phyloP scores from a whole-genome alignment of 2,329 filamentous ascomycete genomes.

The Diaporthe aspalathi region DNA sequence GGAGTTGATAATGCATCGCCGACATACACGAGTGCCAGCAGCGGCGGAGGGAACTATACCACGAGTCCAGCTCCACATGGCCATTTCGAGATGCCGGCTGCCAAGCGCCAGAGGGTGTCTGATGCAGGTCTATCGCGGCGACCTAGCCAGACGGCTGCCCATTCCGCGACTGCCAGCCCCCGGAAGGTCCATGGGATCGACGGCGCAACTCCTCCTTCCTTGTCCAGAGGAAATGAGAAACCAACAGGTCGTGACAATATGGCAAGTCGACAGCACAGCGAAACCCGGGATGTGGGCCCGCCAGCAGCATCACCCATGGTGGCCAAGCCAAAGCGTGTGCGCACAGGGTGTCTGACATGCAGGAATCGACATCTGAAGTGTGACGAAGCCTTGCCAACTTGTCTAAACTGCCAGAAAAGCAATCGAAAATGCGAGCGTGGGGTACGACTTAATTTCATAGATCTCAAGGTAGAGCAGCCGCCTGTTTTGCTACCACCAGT shows the following conservation, averaged over 20 bases:
- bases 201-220: neutral
- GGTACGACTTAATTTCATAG: slow-evolving; percentile 90
- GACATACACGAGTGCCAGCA: slow-evolving; percentile 30
- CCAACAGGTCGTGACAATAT: neutral
- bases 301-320: slow-evolving; percentile 4
- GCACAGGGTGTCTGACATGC: slow-evolving; percentile 92
- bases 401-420: slow-evolving; percentile 88
- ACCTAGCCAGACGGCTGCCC: neutral
- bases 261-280: slow-evolving; percentile 13
- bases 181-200: neutral
- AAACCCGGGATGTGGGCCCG: slow-evolving; percentile 5
- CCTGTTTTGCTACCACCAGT: slow-evolving; percentile 70
- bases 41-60: slow-evolving; percentile 32
- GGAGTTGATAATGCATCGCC: slow-evolving; percentile 33
- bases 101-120: slow-evolving; percentile 37
- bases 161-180: slow-evolving; percentile 3
- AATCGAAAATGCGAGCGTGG: slow-evolving; percentile 87
- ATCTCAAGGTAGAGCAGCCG: slow-evolving; percentile 78
- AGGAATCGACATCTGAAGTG: slow-evolving; percentile 91
- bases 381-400: slow-evolving; percentile 75
- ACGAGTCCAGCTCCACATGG: slow-evolving; percentile 32
- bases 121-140: slow-evolving; percentile 20
- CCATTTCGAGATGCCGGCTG: slow-evolving; percentile 35
- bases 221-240: neutral
- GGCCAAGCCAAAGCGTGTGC: slow-evolving; percentile 81